Evolutionary conservation across 257 asterid genomes (phyloP).

Genomic region (Nicotiana paniculata): DNA sequence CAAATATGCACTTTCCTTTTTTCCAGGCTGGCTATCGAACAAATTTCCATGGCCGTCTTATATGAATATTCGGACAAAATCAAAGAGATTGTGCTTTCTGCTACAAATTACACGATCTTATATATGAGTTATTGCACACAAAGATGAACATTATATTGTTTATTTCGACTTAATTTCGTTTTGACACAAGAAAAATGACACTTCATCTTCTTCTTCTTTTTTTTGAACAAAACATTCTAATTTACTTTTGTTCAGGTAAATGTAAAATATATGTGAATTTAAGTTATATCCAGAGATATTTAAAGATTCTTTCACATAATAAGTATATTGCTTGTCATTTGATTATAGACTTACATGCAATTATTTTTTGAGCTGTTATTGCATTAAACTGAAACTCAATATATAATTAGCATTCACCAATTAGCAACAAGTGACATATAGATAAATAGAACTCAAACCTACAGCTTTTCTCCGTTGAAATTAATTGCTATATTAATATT

Average conservation of each 20-base stretch:
- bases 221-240: background rate
- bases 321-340: no score
- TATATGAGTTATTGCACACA: no score
- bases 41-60: background rate
- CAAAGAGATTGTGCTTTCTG: background rate
- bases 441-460: background rate
- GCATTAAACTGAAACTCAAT: no score
- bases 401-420: no score
- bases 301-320: no score
- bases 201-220: background rate
- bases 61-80: background rate
- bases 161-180: background rate
- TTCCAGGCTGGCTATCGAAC: background rate
- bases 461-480: background rate
- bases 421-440: background rate
- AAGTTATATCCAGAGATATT: no score
- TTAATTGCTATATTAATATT: no score
- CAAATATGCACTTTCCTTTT: background rate
- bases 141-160: background rate
- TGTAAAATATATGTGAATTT: background rate
- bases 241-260: background rate
- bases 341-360: no score
- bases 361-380: no score
- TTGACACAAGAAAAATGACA: background rate
- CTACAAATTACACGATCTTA: background rate